These are phyloP conservation scores for Eimeria sp. DNA, from an alignment of 169 alveolate species.

Conservation along the genomic window DNA sequence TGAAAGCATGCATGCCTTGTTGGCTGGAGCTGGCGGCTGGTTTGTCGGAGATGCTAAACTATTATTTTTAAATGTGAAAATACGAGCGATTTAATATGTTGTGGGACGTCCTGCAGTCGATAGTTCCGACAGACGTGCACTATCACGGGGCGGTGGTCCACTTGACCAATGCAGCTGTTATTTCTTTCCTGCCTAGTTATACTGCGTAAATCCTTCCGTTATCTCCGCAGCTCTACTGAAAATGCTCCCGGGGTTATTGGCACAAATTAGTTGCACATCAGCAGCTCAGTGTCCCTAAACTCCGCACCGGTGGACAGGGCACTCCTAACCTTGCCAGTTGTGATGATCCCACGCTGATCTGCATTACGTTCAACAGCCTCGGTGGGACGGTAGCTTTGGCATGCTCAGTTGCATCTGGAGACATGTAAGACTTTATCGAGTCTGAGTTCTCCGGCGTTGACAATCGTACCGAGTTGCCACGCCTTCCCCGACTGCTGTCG, in stretches of 20 bases:
- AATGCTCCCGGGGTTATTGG: not conserved
- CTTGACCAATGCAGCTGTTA: constrained; percentile 12
- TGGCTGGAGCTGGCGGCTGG: constrained; percentile 1
- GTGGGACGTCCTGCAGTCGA: not conserved
- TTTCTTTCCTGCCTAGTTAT: not conserved
- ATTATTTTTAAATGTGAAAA: not conserved
- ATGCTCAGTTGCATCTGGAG: not conserved
- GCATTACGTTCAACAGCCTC: not conserved
- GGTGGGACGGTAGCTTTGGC: not conserved
- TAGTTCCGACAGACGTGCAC: not conserved
- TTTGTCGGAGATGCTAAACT: not conserved
- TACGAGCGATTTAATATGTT: not conserved
- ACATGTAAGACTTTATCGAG: not conserved
- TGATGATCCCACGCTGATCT: not conserved
- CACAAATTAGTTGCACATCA: not conserved
- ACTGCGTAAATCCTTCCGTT: not conserved
- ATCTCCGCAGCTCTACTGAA: not conserved
- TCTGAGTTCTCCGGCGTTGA: not conserved
- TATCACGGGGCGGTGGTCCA: not conserved
- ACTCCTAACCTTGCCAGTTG: not conserved
- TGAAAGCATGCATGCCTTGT: not conserved
- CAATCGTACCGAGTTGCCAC: not conserved
- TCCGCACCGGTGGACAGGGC: not conserved
- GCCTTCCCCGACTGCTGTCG: not conserved
- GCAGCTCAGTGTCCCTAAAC: not conserved